A percentile compares a stretch with the other conserved stretches of the same genome.
Evolutionary conservation across 1,139 yeast species (phyloP).

Genomic region (Yamadazyma trypodendri): DNA sequence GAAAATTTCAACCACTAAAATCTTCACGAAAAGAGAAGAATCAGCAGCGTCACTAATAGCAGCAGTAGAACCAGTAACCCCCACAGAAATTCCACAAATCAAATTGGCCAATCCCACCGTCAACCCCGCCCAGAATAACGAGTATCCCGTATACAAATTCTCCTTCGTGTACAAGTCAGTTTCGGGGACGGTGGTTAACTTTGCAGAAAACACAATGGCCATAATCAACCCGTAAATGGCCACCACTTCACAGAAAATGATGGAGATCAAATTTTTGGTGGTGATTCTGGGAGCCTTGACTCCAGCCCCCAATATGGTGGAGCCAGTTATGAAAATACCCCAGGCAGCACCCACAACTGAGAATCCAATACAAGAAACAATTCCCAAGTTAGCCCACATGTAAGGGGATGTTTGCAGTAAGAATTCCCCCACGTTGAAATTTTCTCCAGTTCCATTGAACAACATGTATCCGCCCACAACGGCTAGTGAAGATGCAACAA

Average conservation of each 20-base stretch:
- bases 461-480: constrained; percentile 65
- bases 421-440: constrained; percentile 87
- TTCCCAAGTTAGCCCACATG: constrained; percentile 95
- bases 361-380: constrained; percentile 88
- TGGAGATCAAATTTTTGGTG: constrained; percentile 92
- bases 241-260: constrained; percentile 98
- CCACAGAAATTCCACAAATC: constrained; percentile 97
- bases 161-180: constrained; percentile 68
- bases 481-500: constrained; percentile 30
- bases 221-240: constrained; percentile 97
- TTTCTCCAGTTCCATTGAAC: constrained; percentile 89
- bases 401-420: constrained; percentile 87
- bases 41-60: constrained; percentile 99
- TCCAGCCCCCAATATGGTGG: constrained; percentile 96
- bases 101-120: constrained; percentile 93
- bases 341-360: constrained; percentile 98
- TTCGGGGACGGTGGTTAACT: constrained; percentile 71
- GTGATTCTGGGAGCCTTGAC: constrained; percentile 96
- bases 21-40: constrained; percentile 90
- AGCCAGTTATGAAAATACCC: constrained; percentile 97
- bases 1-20: constrained; percentile 93
- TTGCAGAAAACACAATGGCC: constrained; percentile 95
- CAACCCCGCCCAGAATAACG: constrained; percentile 97
- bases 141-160: constrained; percentile 88
- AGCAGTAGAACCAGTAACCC: constrained; percentile 96